Conservation (phyloP, 1,284 basidiomycete species). For the Ustilago tritici region DNA sequence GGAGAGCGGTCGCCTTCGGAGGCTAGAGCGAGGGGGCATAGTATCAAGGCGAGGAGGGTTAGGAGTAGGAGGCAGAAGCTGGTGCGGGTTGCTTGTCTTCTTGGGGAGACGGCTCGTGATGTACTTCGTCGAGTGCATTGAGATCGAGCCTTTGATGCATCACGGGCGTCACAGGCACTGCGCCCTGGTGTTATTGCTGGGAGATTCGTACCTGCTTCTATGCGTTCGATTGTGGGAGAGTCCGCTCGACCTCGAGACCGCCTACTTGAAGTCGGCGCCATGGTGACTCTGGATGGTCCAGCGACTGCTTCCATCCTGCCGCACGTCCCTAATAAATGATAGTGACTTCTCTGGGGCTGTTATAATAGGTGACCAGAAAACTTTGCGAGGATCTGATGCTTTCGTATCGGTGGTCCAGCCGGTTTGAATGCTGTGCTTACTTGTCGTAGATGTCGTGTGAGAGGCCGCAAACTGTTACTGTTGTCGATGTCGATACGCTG, state of each 20-base stretch:
- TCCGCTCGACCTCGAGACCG: not conserved
- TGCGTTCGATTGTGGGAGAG: not conserved
- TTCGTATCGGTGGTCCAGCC: no score
- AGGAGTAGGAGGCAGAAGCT: slow-evolving; percentile 14
- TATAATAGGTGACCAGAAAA: no score
- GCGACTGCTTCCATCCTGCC: slow-evolving; percentile 6
- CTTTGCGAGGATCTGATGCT: no score
- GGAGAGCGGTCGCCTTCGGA: slow-evolving; percentile 66
- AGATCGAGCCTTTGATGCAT: not conserved
- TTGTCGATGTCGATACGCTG: not conserved
- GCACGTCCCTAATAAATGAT: not conserved
- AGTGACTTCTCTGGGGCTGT: no score
- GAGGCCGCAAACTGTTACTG: not conserved
- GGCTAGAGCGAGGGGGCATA: slow-evolving; percentile 28
- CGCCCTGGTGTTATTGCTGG: not conserved
- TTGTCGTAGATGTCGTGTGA: not conserved
- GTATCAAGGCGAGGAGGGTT: slow-evolving; percentile 17
- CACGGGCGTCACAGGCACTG: not conserved
- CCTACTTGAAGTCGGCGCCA: not conserved
- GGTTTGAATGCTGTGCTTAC: not conserved
- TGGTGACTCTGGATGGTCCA: slow-evolving; percentile 21
- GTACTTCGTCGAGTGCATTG: not conserved
- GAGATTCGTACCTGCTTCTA: not conserved
- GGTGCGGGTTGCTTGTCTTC: slow-evolving; percentile 10
- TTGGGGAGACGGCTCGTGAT: not conserved